These are phyloP conservation scores for Pyropia yezoensis DNA, from an alignment of 23 red algal species.

Conservation along the genomic window DNA sequence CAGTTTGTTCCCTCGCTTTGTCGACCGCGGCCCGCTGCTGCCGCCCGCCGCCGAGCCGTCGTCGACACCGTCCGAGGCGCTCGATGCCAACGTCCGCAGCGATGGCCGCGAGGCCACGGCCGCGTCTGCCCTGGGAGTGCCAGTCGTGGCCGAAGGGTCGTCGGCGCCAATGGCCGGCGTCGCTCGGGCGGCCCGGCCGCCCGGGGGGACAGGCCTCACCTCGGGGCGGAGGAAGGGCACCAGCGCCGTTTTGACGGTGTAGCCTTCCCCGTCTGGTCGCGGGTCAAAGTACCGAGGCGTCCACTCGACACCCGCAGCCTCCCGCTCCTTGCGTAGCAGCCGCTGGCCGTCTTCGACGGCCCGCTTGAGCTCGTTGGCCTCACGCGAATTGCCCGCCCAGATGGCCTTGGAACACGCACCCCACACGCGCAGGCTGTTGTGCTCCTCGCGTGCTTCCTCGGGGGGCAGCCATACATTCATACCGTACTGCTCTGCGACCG, in stretches of 20 bases:
- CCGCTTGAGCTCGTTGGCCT: conserved; percentile 66
- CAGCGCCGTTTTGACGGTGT: conserved; percentile 24
- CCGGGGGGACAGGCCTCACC: conserved; percentile 3
- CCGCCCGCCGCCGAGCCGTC: too few relatives aligned
- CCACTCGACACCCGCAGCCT: conserved; percentile 31
- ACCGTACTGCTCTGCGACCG: conserved; percentile 32
- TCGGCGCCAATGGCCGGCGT: background rate
- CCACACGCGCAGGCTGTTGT: conserved; percentile 65
- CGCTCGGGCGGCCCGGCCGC: background rate
- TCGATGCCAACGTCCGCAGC: too few relatives aligned
- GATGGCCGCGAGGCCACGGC: background rate
- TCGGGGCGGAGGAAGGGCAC: conserved; percentile 12
- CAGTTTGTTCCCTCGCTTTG: too few relatives aligned
- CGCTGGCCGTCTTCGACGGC: conserved; percentile 81
- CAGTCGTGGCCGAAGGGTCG: background rate
- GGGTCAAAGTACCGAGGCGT: conserved; percentile 56
- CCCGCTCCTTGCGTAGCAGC: conserved; percentile 37
- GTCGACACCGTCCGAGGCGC: too few relatives aligned
- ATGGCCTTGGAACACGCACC: conserved; percentile 59
- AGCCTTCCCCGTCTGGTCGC: conserved; percentile 30
- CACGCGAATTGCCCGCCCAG: conserved; percentile 26
- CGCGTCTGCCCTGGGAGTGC: background rate
- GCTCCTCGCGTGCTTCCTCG: conserved; percentile 32
- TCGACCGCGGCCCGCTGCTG: too few relatives aligned
- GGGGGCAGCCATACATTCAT: conserved; percentile 66